A percentile compares a stretch with the other conserved stretches of the same genome.
These are phyloP conservation scores for Schizophyllum amplum DNA, from an alignment of 1,284 basidiomycete genomes.

Conservation along the genomic window DNA sequence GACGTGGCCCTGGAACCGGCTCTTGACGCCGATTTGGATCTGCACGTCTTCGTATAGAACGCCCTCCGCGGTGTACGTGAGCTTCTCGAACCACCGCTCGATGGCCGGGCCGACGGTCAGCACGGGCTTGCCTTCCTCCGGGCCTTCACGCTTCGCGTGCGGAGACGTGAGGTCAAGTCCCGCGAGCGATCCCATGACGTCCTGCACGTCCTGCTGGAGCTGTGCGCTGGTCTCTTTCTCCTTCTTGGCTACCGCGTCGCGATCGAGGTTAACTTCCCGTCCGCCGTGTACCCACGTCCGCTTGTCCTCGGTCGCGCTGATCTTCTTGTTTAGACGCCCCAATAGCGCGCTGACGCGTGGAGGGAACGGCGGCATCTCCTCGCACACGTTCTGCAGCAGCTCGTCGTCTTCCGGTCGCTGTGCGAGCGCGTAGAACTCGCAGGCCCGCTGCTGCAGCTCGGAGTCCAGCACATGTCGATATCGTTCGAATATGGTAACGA, in stretches of 20 bases:
- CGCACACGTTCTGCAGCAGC: conserved; percentile 88
- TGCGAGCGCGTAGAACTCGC: conserved; percentile 89
- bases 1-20: conserved; percentile 87
- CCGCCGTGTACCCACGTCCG: conserved; percentile 94
- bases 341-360: conserved; percentile 88
- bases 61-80: conserved; percentile 78
- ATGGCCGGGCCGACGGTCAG: conserved; percentile 63
- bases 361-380: conserved; percentile 99
- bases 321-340: conserved; percentile 80
- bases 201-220: conserved; percentile 30
- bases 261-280: conserved; percentile 82
- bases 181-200: conserved; percentile 71
- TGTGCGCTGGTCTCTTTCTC: conserved; percentile 18
- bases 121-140: conserved; percentile 24
- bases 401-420: conserved; percentile 83
- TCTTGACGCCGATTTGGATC: conserved; percentile 94
- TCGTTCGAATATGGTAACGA: conserved; percentile 94
- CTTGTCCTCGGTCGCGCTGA: conserved; percentile 87
- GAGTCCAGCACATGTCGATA: conserved; percentile 97
- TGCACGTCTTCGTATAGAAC: conserved; percentile 95
- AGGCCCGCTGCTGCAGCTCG: conserved; percentile 96
- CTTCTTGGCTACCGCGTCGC: conserved; percentile 39
- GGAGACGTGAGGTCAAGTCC: conserved; percentile 69
- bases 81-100: conserved; percentile 85
- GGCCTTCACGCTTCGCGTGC: conserved; percentile 17